Percentiles rank a stretch among this genome's conserved stretches.
phyloP scores from a whole-genome alignment of 2,329 filamentous ascomycete species.

The Hypoxylon sp. region DNA sequence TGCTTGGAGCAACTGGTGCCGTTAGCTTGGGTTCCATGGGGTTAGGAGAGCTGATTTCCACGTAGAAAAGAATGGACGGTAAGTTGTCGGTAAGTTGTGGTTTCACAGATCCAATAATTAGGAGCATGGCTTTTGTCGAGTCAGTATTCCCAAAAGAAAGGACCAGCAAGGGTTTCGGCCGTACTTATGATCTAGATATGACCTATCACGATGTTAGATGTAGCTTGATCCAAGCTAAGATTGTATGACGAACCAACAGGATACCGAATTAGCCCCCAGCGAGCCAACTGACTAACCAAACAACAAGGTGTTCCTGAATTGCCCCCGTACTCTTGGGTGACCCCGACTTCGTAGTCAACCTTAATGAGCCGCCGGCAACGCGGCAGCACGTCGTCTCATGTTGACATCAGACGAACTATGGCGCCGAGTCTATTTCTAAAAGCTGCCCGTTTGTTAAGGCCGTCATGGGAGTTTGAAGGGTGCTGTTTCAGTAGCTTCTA shows the following conservation, averaged over 20 bases:
- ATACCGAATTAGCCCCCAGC: conserved; percentile 10
- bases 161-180: conserved; percentile 45
- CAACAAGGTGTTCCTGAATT: background rate
- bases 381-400: conserved; percentile 37
- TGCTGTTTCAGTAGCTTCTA: conserved; percentile 13
- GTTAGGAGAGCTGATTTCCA: conserved; percentile 11
- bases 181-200: conserved; percentile 38
- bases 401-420: conserved; percentile 39
- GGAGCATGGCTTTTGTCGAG: conserved; percentile 31
- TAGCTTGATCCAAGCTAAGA: conserved; percentile 24
- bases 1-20: conserved; percentile 36
- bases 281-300: background rate
- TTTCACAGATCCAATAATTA: conserved; percentile 26
- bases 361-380: conserved; percentile 21
- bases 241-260: conserved; percentile 25
- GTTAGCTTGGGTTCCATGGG: conserved; percentile 37
- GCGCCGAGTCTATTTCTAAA: conserved; percentile 32
- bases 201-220: conserved; percentile 40
- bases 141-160: conserved; percentile 43
- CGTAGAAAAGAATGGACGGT: conserved; percentile 6
- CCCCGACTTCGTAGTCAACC: conserved; percentile 32
- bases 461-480: conserved; percentile 22
- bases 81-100: conserved; percentile 10
- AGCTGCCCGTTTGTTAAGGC: conserved; percentile 36
- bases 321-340: conserved; percentile 20